These are phyloP conservation scores for Speleostelium caveatum DNA, from an alignment of 78 protist species.

Conservation along the genomic window DNA sequence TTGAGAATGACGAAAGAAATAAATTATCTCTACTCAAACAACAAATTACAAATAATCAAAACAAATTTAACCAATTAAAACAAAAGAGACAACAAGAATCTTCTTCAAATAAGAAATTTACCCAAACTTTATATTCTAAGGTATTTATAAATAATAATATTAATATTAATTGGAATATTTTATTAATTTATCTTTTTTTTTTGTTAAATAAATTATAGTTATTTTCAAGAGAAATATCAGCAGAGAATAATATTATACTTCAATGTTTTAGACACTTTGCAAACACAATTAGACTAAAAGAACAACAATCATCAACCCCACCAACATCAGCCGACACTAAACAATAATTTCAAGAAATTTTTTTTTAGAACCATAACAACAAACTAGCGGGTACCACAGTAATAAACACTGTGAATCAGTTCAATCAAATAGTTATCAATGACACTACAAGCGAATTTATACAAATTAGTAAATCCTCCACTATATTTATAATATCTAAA, in stretches of 20 bases:
- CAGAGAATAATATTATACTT: constrained; percentile 51
- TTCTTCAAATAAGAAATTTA: background rate
- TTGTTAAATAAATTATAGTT: background rate
- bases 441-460: no score
- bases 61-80: background rate
- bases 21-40: background rate
- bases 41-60: background rate
- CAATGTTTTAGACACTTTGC: constrained; percentile 70
- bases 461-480: no score
- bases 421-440: no score
- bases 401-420: no score
- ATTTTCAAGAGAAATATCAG: constrained; percentile 52
- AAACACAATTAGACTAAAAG: constrained; percentile 24
- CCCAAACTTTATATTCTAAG: constrained; percentile 38
- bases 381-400: no score
- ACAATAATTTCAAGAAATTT: no score
- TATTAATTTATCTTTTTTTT: background rate
- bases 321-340: no score
- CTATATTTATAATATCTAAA: no score
- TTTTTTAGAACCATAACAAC: no score
- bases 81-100: background rate
- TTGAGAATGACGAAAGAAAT: background rate
- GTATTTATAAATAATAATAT: background rate
- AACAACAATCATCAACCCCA: no score
- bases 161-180: background rate